phyloP scores from a whole-genome alignment of 345 rosid genomes.

The Heritiera littoralis region DNA sequence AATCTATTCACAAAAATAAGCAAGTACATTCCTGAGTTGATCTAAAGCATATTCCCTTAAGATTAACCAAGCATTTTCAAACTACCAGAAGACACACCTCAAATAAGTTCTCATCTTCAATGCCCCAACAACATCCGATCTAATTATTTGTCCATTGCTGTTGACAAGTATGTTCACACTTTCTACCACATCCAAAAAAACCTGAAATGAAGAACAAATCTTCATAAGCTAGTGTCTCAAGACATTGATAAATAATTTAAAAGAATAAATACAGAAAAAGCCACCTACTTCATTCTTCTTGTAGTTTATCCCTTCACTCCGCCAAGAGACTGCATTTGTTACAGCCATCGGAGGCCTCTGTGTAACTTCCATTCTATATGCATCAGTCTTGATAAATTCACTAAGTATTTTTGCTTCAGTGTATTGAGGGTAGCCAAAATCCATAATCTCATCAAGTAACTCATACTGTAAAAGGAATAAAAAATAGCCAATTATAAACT shows the following conservation, averaged over 20 bases:
- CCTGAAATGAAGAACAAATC: constrained; percentile 44
- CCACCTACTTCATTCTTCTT: constrained; percentile 87
- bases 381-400: constrained; percentile 97
- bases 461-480: constrained; percentile 69
- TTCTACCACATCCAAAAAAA: constrained; percentile 93
- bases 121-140: constrained; percentile 98
- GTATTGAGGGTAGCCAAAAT: constrained; percentile 93
- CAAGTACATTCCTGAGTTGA: not conserved
- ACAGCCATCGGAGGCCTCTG: constrained; percentile 99
- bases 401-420: constrained; percentile 92
- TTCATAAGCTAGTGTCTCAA: constrained; percentile 20
- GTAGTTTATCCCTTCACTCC: constrained; percentile 87
- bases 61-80: not conserved
- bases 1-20: not conserved
- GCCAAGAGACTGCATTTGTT: constrained; percentile 97
- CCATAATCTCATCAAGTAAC: constrained; percentile 99
- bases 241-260: constrained; percentile 21
- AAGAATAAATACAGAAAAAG: not conserved
- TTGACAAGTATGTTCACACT: constrained; percentile 94
- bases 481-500: constrained; percentile 13
- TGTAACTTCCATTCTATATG: constrained; percentile 91
- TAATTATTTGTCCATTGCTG: constrained; percentile 89
- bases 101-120: constrained; percentile 96
- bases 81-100: constrained; percentile 48
- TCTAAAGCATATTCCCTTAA: constrained; percentile 6